Percentiles rank a stretch among this genome's conserved stretches.
These are phyloP conservation scores for Hibiscus trionum DNA, from an alignment of 345 rosid species.

Conservation along the genomic window DNA sequence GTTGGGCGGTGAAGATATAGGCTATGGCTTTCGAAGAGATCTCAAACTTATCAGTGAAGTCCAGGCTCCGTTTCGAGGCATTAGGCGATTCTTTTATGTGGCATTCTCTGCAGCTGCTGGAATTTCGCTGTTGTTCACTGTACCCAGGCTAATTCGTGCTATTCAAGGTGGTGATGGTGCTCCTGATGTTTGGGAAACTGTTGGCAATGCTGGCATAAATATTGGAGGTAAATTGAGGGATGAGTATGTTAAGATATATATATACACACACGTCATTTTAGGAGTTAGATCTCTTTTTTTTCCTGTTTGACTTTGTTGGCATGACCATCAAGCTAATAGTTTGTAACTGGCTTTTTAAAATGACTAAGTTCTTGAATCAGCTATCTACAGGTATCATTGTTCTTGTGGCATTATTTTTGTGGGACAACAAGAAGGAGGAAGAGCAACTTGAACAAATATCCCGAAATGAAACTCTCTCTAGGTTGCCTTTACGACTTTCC, in stretches of 20 bases:
- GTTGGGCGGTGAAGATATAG: slow-evolving; percentile 92
- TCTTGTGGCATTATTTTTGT: slow-evolving; percentile 61
- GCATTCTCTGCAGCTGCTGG: slow-evolving; percentile 91
- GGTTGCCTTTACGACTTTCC: slow-evolving; percentile 86
- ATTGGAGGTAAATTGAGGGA: slow-evolving; percentile 61
- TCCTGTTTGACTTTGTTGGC: not conserved
- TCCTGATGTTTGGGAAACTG: slow-evolving; percentile 67
- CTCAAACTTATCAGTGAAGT: slow-evolving; percentile 93
- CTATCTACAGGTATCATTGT: slow-evolving; percentile 70
- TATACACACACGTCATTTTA: not conserved
- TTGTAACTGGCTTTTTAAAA: slow-evolving; percentile 24
- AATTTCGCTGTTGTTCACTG: slow-evolving; percentile 71
- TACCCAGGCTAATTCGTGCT: slow-evolving; percentile 71
- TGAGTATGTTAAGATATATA: not conserved
- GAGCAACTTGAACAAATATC: slow-evolving; percentile 88
- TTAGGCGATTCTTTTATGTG: slow-evolving; percentile 55
- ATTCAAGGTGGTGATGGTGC: slow-evolving; percentile 72
- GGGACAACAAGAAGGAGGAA: slow-evolving; percentile 97
- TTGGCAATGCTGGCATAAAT: slow-evolving; percentile 76
- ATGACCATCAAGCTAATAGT: not conserved
- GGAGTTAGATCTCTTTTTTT: not conserved
- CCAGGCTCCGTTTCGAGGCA: slow-evolving; percentile 93
- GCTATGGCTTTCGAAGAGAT: slow-evolving; percentile 81
- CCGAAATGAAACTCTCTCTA: slow-evolving; percentile 81
- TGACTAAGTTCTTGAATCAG: slow-evolving; percentile 66